phyloP scores from a whole-genome alignment of 768 basidiomycete genomes.

The Lactifluus volemus region DNA sequence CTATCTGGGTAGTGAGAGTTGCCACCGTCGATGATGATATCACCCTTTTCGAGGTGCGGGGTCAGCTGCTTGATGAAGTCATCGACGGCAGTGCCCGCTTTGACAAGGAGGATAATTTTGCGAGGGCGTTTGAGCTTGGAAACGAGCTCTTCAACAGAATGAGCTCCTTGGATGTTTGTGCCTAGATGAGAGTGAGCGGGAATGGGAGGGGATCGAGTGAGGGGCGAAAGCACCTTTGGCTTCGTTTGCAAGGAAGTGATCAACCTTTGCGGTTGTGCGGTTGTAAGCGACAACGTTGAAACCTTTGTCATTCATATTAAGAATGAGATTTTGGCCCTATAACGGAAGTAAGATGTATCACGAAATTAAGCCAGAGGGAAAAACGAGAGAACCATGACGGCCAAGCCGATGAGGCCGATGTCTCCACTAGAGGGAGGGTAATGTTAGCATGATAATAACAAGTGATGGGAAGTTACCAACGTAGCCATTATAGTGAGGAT shows the following conservation, averaged over 20 bases:
- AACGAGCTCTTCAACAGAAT: slow-evolving; percentile 85
- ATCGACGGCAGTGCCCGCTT: slow-evolving; percentile 95
- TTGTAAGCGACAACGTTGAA: slow-evolving; percentile 97
- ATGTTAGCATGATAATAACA: slow-evolving; percentile 21
- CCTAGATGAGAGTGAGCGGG: slow-evolving; percentile 40
- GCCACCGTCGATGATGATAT: slow-evolving; percentile 99
- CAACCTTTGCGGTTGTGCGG: slow-evolving; percentile 94
- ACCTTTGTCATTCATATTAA: slow-evolving; percentile 99
- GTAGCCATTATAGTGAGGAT: slow-evolving; percentile 33
- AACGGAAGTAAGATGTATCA: slow-evolving; percentile 5
- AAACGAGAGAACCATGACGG: slow-evolving; percentile 73
- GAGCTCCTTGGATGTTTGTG: slow-evolving; percentile 91
- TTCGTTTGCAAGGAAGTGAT: slow-evolving; percentile 90
- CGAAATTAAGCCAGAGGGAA: slow-evolving; percentile 18
- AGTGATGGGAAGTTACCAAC: slow-evolving; percentile 38
- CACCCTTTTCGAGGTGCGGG: slow-evolving; percentile 87
- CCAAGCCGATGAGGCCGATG: slow-evolving; percentile 96
- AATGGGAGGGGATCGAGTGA: slow-evolving; percentile 20
- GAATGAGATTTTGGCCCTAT: slow-evolving; percentile 92
- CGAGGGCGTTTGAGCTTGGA: slow-evolving; percentile 91
- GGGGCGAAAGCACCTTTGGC: slow-evolving; percentile 74
- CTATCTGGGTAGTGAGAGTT: slow-evolving; percentile 99
- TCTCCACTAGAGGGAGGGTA: slow-evolving; percentile 56
- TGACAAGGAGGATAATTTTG: slow-evolving; percentile 97
- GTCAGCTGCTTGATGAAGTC: slow-evolving; percentile 86